These are phyloP conservation scores for Colletotrichum graminicola DNA, from an alignment of 2,329 filamentous ascomycete genomes.

Conservation along the genomic window DNA sequence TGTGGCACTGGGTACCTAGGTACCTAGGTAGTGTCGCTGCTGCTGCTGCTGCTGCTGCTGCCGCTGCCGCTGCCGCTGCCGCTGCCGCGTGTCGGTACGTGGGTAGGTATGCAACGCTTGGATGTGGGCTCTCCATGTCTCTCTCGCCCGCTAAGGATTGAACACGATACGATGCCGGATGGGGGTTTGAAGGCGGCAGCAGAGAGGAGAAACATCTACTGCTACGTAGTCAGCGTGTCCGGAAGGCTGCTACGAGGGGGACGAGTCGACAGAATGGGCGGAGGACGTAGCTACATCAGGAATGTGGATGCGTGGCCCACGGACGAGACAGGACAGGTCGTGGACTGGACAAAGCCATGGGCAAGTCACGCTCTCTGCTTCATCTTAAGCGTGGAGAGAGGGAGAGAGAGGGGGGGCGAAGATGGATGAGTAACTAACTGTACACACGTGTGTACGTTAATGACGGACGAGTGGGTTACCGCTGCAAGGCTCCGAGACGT, in stretches of 20 bases:
- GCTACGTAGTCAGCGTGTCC: conserved; percentile 11
- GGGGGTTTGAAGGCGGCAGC: conserved; percentile 16
- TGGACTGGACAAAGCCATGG: conserved; percentile 9
- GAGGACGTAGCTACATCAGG: conserved; percentile 33
- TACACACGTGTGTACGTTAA: background rate
- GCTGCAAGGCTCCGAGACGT: background rate
- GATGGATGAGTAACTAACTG: conserved; percentile 16
- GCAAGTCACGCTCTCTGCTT: conserved; percentile 9
- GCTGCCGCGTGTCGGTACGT: conserved; percentile 6
- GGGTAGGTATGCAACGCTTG: no score
- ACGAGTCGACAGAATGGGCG: background rate
- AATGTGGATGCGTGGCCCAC: conserved; percentile 39
- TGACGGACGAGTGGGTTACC: conserved; percentile 3
- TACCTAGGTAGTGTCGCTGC: no score
- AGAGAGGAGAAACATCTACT: background rate
- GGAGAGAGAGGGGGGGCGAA: background rate
- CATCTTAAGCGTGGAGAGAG: background rate
- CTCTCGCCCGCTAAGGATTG: conserved; percentile 4
- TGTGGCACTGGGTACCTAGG: no score
- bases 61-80: background rate
- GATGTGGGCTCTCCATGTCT: background rate
- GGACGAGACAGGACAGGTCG: conserved; percentile 25
- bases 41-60: no score
- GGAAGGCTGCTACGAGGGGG: conserved; percentile 14
- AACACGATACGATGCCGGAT: conserved; percentile 1